Conservation (phyloP, 495 filamentous ascomycete genomes). For the Podospora conica region DNA sequence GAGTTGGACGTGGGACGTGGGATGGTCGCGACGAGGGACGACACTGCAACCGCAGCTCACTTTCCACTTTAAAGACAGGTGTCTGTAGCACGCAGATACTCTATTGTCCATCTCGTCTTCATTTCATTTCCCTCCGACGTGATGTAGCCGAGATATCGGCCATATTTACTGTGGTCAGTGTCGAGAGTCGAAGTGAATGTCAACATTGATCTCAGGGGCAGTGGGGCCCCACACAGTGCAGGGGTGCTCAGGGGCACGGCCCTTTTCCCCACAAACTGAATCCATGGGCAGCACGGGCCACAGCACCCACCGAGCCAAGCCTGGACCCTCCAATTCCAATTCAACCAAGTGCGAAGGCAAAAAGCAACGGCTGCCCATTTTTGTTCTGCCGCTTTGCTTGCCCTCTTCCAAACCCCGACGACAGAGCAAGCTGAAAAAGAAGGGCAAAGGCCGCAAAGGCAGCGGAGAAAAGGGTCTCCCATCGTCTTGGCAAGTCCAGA, state of each 20-base stretch:
- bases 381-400: too few species aligned
- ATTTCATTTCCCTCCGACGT: neutral
- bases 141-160: neutral
- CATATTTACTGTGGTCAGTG: neutral
- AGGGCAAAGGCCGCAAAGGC: neutral
- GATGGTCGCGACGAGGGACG: neutral
- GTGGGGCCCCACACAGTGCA: too few species aligned
- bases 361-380: neutral
- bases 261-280: neutral
- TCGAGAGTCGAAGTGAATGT: neutral
- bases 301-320: neutral
- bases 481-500: constrained; percentile 10
- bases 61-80: neutral
- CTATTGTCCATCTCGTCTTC: neutral
- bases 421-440: neutral
- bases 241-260: neutral
- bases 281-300: neutral
- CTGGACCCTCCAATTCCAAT: too few species aligned
- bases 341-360: neutral
- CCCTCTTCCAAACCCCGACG: neutral
- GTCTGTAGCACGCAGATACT: neutral
- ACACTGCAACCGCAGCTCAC: neutral
- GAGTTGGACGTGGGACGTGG: neutral
- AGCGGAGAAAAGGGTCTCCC: neutral
- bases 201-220: neutral